A percentile compares a stretch with the other conserved stretches of the same genome.
Evolutionary conservation across 1,284 basidiomycete genomes (phyloP).

Genomic region (Rhodotorula sp.): DNA sequence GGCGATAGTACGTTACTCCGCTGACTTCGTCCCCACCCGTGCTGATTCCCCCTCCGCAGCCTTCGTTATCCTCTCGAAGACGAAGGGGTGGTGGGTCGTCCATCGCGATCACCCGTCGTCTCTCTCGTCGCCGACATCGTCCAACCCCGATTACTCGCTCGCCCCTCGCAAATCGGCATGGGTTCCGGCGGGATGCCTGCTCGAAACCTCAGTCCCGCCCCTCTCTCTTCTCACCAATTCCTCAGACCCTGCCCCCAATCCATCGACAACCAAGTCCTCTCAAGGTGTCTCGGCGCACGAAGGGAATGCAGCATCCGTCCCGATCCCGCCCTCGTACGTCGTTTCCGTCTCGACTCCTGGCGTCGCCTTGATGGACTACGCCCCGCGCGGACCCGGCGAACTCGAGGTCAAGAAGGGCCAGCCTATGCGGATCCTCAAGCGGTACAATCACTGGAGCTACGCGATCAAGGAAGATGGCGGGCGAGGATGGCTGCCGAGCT

Average conservation of each 20-base stretch:
- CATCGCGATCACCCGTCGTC: constrained; percentile 72
- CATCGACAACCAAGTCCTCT: constrained; percentile 44
- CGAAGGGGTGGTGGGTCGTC: constrained; percentile 98
- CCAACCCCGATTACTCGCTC: constrained; percentile 78
- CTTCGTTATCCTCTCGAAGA: constrained; percentile 88
- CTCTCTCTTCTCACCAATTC: constrained; percentile 65
- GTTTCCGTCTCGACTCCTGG: constrained; percentile 92
- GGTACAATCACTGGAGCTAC: constrained; percentile 85
- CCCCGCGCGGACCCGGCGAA: constrained; percentile 84
- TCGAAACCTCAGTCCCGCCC: constrained; percentile 66
- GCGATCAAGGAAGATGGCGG: constrained; percentile 86
- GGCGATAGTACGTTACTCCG: constrained; percentile 48
- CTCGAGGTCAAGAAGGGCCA: constrained; percentile 82
- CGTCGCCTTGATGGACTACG: constrained; percentile 90
- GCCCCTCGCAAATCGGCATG: constrained; percentile 64
- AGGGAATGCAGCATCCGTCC: constrained; percentile 50
- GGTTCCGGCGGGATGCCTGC: constrained; percentile 69
- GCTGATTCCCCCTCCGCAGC: constrained; percentile 61
- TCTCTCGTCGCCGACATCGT: constrained; percentile 28
- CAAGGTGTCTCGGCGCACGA: constrained; percentile 54
- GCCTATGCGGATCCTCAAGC: constrained; percentile 85
- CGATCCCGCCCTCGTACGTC: constrained; percentile 81
- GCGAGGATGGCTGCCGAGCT: constrained; percentile 72
- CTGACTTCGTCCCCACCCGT: no score
- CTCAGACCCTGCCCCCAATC: constrained; percentile 52